These are phyloP conservation scores for Termitomyces sp. DNA, from an alignment of 768 basidiomycete genomes.

Conservation along the genomic window DNA sequence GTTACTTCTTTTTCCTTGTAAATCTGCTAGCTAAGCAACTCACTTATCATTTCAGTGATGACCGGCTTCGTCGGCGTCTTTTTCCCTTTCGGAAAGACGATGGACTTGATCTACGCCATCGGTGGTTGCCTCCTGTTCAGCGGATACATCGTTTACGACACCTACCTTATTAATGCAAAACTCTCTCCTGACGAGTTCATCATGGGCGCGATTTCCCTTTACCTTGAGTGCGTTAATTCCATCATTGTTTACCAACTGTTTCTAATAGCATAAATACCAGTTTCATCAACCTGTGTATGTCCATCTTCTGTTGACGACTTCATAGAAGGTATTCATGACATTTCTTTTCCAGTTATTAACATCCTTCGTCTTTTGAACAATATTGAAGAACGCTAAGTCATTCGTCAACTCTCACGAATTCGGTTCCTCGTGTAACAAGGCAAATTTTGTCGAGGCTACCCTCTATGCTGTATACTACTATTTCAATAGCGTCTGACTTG, in stretches of 20 bases:
- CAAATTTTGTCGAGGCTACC: neutral
- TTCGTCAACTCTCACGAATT: neutral
- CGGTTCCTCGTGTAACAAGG: neutral
- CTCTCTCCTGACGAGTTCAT: constrained; percentile 93
- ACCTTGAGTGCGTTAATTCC: constrained; percentile 72
- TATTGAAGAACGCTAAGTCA: constrained; percentile 39
- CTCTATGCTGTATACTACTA: constrained; percentile 9
- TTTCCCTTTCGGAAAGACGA: constrained; percentile 77
- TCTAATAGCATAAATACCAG: constrained; percentile 31
- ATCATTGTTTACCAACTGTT: neutral
- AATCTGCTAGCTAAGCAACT: neutral
- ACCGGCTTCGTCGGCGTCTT: constrained; percentile 81
- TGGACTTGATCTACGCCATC: constrained; percentile 77
- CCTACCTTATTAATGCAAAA: constrained; percentile 82
- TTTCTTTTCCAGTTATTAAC: constrained; percentile 55
- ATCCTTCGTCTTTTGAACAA: constrained; percentile 80
- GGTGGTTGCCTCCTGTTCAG: constrained; percentile 82
- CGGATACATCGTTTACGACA: constrained; percentile 89
- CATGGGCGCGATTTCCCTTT: constrained; percentile 86
- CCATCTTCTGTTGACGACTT: neutral
- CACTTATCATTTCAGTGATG: constrained; percentile 45
- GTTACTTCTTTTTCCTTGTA: constrained; percentile 16
- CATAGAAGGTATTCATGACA: constrained; percentile 6
- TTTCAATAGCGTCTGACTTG: neutral
- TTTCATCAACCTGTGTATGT: constrained; percentile 84